phyloP scores from a whole-genome alignment of 495 filamentous ascomycete genomes.

The Talaromyces wortmannii region DNA sequence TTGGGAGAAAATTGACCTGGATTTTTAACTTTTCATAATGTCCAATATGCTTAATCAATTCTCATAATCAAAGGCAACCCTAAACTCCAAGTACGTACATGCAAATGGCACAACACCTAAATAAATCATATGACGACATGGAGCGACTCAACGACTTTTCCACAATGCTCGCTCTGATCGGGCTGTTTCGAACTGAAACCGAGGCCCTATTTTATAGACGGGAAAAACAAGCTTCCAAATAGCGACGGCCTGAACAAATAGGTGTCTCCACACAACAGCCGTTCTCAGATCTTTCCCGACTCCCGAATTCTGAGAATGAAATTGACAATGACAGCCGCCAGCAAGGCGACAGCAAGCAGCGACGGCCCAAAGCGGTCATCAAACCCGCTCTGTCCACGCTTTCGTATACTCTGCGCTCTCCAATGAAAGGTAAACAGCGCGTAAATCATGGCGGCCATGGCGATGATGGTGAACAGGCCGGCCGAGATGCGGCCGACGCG shows the following conservation, averaged over 20 bases:
- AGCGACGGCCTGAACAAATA: too few relatives aligned
- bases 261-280: not conserved
- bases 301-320: conserved; percentile 79
- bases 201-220: too few relatives aligned
- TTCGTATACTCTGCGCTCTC: conserved; percentile 86
- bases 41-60: not conserved
- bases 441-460: conserved; percentile 93
- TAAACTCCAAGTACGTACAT: not conserved
- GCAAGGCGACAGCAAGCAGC: conserved; percentile 73
- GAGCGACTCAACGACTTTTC: not conserved
- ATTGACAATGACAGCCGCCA: conserved; percentile 86
- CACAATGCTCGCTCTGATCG: too few relatives aligned
- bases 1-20: too few relatives aligned
- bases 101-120: not conserved
- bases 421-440: conserved; percentile 94
- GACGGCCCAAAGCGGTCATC: conserved; percentile 94
- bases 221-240: too few relatives aligned
- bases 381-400: conserved; percentile 88
- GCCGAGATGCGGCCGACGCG: conserved; percentile 85
- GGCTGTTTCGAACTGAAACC: too few relatives aligned
- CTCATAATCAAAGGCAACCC: not conserved
- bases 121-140: too few relatives aligned
- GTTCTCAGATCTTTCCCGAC: conserved; percentile 16
- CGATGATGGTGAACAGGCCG: conserved; percentile 87
- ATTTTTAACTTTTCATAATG: too few relatives aligned